phyloP scores from a whole-genome alignment of 208 protist genomes.

The Crithidia fasciculata region DNA sequence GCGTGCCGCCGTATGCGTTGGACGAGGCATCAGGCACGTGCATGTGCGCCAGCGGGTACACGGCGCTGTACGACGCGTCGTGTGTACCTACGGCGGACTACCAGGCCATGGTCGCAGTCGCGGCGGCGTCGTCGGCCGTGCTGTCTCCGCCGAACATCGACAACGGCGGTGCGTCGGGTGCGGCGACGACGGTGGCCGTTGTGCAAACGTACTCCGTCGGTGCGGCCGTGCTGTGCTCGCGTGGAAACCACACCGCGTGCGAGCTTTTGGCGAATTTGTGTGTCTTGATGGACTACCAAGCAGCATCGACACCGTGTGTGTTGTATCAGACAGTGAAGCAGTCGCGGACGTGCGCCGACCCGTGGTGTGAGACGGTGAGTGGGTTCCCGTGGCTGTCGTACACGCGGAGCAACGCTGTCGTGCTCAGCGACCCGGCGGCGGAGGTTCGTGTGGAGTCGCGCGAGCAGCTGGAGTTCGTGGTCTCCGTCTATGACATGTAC shows the following conservation, averaged over 20 bases:
- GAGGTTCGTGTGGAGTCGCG: slow-evolving; percentile 13
- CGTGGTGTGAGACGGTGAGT: slow-evolving; percentile 31
- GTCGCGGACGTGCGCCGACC: slow-evolving; percentile 26
- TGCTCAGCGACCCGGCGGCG: slow-evolving; percentile 26
- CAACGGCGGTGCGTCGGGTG: slow-evolving; percentile 33
- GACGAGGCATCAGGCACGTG: slow-evolving; percentile 17
- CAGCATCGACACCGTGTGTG: slow-evolving; percentile 51
- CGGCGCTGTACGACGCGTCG: slow-evolving; percentile 57
- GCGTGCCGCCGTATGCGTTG: slow-evolving; percentile 44
- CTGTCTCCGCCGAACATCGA: slow-evolving; percentile 54
- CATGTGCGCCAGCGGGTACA: slow-evolving; percentile 49
- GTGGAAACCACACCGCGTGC: slow-evolving; percentile 59
- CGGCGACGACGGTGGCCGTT: slow-evolving; percentile 18
- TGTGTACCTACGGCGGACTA: slow-evolving; percentile 49
- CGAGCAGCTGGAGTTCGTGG: slow-evolving; percentile 54
- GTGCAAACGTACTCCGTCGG: slow-evolving; percentile 40
- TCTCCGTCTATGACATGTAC: slow-evolving; percentile 56
- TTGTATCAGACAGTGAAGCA: slow-evolving; percentile 57
- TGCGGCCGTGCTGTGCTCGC: slow-evolving; percentile 51
- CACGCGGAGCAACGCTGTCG: slow-evolving; percentile 40
- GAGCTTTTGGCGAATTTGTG: slow-evolving; percentile 80
- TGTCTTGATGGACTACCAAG: slow-evolving; percentile 66
- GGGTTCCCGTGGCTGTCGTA: slow-evolving; percentile 76
- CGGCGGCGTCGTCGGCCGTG: slow-evolving; percentile 18
- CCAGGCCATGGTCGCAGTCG: slow-evolving; percentile 22